Conservation (phyloP, 2,329 filamentous ascomycete genomes). For the Didymella exigua region DNA sequence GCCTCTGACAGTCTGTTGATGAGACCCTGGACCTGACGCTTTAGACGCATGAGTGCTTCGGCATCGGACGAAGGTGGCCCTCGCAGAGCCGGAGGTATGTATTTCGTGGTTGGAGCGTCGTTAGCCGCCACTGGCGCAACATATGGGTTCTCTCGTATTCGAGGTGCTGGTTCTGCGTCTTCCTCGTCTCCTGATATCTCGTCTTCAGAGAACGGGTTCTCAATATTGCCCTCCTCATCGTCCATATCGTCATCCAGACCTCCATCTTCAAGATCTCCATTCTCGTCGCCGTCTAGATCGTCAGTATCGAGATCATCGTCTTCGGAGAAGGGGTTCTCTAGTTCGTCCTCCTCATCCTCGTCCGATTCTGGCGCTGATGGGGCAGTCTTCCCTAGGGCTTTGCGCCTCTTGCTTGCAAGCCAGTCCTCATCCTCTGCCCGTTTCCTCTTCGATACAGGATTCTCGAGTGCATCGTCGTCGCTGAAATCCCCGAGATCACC, state of each 20-base stretch:
- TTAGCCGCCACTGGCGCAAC: constrained; percentile 67
- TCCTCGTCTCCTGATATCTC: constrained; percentile 28
- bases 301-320: constrained; percentile 43
- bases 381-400: constrained; percentile 47
- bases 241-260: constrained; percentile 45
- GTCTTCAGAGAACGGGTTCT: constrained; percentile 41
- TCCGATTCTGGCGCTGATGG: constrained; percentile 20
- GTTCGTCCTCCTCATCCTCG: constrained; percentile 35
- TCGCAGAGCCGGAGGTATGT: constrained; percentile 85
- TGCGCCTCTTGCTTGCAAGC: constrained; percentile 63
- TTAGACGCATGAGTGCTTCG: constrained; percentile 71
- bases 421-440: constrained; percentile 65
- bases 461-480: constrained; percentile 55
- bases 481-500: constrained; percentile 62
- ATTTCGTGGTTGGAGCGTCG: constrained; percentile 65
- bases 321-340: constrained; percentile 23
- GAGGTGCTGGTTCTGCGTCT: constrained; percentile 31
- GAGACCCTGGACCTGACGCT: constrained; percentile 82
- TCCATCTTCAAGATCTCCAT: constrained; percentile 24
- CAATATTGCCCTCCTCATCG: constrained; percentile 29
- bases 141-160: constrained; percentile 82
- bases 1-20: constrained; percentile 93
- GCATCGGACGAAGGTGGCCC: constrained; percentile 66
- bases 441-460: constrained; percentile 60
- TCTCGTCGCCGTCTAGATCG: constrained; percentile 28